phyloP scores from a whole-genome alignment of 2,329 filamentous ascomycete genomes.

The Pezicula rhizophila region DNA sequence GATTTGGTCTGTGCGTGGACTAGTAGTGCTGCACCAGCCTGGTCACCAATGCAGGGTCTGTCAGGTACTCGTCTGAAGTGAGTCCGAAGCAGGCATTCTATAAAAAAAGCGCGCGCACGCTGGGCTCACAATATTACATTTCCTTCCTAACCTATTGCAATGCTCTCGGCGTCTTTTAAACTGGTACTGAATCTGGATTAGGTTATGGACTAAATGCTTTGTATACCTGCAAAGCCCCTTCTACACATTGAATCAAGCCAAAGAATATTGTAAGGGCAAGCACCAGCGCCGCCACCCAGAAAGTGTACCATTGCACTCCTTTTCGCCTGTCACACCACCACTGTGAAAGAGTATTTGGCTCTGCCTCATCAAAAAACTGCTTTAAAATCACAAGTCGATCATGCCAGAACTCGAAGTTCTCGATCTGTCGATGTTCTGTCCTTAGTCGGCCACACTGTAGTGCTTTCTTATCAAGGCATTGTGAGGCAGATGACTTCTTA shows the following conservation, averaged over 20 bases:
- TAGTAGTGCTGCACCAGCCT: too few species aligned
- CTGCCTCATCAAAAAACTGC: constrained; percentile 33
- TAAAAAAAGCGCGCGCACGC: too few species aligned
- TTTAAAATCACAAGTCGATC: constrained; percentile 38
- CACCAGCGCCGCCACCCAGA: constrained; percentile 34
- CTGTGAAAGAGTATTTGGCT: constrained; percentile 29
- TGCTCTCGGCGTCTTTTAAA: too few species aligned
- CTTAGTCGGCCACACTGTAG: constrained; percentile 26
- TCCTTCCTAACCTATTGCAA: too few species aligned
- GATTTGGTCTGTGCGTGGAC: too few species aligned
- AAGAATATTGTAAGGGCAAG: constrained; percentile 32
- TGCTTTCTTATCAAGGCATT: constrained; percentile 24
- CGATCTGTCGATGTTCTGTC: constrained; percentile 28
- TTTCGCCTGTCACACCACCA: constrained; percentile 39
- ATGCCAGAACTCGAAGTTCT: constrained; percentile 34
- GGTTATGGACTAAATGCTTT: constrained; percentile 5
- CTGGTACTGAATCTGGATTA: too few species aligned
- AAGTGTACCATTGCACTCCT: constrained; percentile 37
- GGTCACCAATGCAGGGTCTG: too few species aligned
- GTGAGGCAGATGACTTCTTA: constrained; percentile 6
- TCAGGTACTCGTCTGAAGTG: too few species aligned
- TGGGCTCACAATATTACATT: too few species aligned
- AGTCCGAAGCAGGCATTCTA: too few species aligned
- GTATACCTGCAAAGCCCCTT: constrained; percentile 35
- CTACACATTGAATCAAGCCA: constrained; percentile 33